Evolutionary conservation across 2,329 filamentous ascomycete species (phyloP), one percentile per base, ranked within the genome.

Genomic region (Immersiporthe knoxdaviesiana): DNA sequence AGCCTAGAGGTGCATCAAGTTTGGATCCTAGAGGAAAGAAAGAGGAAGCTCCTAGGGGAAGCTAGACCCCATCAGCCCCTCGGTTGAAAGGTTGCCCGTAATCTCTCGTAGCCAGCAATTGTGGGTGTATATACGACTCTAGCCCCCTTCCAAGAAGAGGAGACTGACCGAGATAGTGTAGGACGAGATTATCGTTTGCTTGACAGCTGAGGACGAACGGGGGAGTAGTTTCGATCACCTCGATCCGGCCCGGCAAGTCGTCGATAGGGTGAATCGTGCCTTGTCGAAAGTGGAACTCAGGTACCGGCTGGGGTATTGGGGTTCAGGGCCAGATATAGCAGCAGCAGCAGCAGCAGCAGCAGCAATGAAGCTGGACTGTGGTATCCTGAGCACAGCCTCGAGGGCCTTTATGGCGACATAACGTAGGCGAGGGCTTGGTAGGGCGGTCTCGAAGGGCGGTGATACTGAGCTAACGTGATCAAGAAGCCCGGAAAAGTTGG

Each of bases 61-160:
- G 41, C 18, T 16, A 44, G 62, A 60, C 63, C 54, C 41, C 67
- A 58, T n/a, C 62, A 52, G 65, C 41, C 68, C 69, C 69, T 66
- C 60, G 41, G 60, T 63, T 37, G 61, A 63, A 39, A 54, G 65
- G 65, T 35, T 62, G 21, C 60, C 65, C 58, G 65, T 66, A 65
- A 66, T 61, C 32, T 27, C 65, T 41, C 65, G 61, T 39, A 24
- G 61, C 50, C 39, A 41, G 30, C 24, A 44, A 35, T 61, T n/a
- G 68, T 32, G 59, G 41, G 65, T 47, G 61, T 54, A 62, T 65
- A 44, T 24, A 59, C 47, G 52, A 18, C 65, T 44, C 52, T 37
- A 30, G 8, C 8, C 8, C 35, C n/a, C 65, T n/a, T 37, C n/a
- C 52, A 56, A 62, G 18, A 47, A 35, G 44, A 18, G 24, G 47